Evolutionary conservation across 2,329 filamentous ascomycete species (phyloP).

Genomic region (Fusarium paranaense): DNA sequence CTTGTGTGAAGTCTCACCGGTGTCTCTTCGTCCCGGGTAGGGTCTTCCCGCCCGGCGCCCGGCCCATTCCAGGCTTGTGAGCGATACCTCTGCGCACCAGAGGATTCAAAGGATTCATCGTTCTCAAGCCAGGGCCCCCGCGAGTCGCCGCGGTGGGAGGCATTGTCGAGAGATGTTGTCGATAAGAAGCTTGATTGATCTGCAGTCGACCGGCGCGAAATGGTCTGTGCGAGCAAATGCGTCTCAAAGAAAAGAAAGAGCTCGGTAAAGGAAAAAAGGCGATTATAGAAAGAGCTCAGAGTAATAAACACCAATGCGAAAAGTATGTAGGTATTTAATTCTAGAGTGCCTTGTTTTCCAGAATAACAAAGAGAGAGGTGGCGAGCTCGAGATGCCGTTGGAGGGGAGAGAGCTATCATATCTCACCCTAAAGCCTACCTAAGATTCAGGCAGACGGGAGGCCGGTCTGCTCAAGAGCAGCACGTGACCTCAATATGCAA

Average conservation of each 20-base stretch:
- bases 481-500: not conserved
- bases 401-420: not conserved
- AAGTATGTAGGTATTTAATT: not conserved
- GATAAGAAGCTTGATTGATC: not conserved
- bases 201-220: not conserved
- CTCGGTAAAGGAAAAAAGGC: not conserved
- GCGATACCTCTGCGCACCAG: not conserved
- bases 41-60: conserved; percentile 27
- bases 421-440: not conserved
- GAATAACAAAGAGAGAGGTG: not conserved
- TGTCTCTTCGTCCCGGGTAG: conserved; percentile 41
- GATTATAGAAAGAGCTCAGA: not conserved
- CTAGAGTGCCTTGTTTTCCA: not conserved
- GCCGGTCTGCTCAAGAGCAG: not conserved
- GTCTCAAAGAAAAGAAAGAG: not conserved
- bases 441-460: not conserved
- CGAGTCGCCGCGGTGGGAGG: conserved; percentile 42
- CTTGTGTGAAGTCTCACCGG: conserved; percentile 32
- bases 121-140: conserved; percentile 46
- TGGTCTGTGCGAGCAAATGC: not conserved
- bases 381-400: not conserved
- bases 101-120: not conserved
- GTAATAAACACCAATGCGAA: not conserved
- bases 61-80: not conserved
- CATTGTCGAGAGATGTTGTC: conserved; percentile 26